phyloP scores from a whole-genome alignment of 352 stramenopile species.

The Pythium coloratum region DNA sequence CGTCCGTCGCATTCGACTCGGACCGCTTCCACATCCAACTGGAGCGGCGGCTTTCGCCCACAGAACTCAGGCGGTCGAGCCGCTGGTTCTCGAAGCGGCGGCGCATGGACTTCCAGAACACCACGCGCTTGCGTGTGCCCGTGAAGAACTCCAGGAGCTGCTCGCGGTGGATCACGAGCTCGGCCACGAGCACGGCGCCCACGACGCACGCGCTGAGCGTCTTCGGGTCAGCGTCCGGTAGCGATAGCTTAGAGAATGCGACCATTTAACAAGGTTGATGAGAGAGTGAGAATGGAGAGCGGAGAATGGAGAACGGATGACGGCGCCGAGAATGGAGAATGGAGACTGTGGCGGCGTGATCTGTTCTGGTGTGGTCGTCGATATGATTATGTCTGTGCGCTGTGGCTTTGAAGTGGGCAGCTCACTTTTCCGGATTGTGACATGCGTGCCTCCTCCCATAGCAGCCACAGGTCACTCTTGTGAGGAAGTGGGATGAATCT shows the following conservation, averaged over 20 bases:
- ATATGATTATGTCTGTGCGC: neutral
- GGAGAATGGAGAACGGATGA: neutral
- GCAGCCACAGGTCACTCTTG: slow-evolving; percentile 1
- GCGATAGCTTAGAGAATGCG: slow-evolving; percentile 24
- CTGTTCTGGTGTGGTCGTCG: neutral
- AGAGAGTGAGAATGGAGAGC: slow-evolving; percentile 1
- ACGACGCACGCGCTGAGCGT: slow-evolving; percentile 25
- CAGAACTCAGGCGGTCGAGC: slow-evolving; percentile 64
- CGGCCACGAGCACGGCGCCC: slow-evolving; percentile 31
- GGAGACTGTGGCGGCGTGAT: neutral
- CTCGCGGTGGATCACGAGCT: slow-evolving; percentile 56
- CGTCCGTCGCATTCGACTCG: slow-evolving; percentile 12
- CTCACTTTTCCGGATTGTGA: neutral
- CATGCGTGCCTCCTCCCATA: neutral
- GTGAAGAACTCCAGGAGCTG: slow-evolving; percentile 44
- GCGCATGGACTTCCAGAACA: slow-evolving; percentile 74
- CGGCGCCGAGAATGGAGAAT: neutral
- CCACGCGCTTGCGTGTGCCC: slow-evolving; percentile 47
- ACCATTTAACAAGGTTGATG: slow-evolving; percentile 6
- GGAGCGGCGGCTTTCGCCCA: slow-evolving; percentile 63
- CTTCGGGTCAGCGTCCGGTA: neutral
- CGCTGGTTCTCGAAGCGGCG: slow-evolving; percentile 75
- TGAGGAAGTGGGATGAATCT: neutral
- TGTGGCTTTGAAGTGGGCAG: neutral
- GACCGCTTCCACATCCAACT: slow-evolving; percentile 78